Base-by-base conservation (phyloP, 2,329 filamentous ascomycete species). In the Sclerotinia borealis region DNA sequence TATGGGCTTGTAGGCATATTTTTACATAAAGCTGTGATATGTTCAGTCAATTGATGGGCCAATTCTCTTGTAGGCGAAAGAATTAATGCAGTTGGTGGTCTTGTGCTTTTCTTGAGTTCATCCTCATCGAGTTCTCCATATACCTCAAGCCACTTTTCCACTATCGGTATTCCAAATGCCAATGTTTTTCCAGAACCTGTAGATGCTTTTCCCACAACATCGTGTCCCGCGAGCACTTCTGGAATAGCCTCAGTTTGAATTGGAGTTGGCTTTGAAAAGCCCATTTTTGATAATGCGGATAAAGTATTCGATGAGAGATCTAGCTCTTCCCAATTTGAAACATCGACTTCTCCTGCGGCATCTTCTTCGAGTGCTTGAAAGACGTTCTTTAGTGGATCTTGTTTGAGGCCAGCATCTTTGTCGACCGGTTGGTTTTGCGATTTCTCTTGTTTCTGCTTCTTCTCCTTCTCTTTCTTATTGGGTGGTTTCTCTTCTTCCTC, bases 131-230 rank as follows among this genome's bases (percentile, higher is more conserved):
- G 72, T 13, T 78, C 76, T 22, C 75, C 75, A 27, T 75, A 75
- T 17, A 75, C 75, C 65, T 84, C 82, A 8, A 99, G 77, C 81
- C 89, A 97, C 62, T 84, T 82, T 75, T 99, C 93, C 11, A 98
- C 80, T 63, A 99, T 95, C 0, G 95, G 95, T 66, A 99, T 92
- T 1, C 89, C 92, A 75, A 96, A 99, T 0, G 95, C 93, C 50
- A 99, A 79, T 0, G 95, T 99, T 78, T 99, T 99, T 70, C 95
- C 95, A 17, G 95, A 98, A 68, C 95, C 95, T 0, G 95, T 99
- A 13, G 93, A 89, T 2, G 95, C 95, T 78, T 99, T 99, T 48
- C 95, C 95, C 67, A 99, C 90, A 19, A 98, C 89, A 76, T 99
- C 93, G 73, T 91, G 90, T 0, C 93, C 93, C 7, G 85, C 84